Evolutionary conservation across 345 rosid species (phyloP), one percentile per base, ranked within the genome.

Genomic region (Combretum micranthum): DNA sequence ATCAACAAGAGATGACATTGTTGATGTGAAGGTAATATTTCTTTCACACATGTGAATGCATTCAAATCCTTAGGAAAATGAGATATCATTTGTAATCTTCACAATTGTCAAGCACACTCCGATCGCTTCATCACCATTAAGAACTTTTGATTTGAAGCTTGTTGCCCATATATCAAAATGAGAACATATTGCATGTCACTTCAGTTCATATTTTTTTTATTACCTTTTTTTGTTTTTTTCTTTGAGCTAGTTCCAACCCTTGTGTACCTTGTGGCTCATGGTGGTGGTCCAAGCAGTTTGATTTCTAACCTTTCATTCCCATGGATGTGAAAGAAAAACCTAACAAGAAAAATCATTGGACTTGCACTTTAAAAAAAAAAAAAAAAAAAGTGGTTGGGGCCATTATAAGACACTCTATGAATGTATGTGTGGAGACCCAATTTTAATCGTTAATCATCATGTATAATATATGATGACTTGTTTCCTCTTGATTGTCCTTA

Each of bases 301-400:
- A 57, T 55, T 45, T 23, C 47, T 43, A 46, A 20, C 32, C 56
- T n/a, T 59, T 43, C 10, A 32, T 32, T 32, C n/a, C 39, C 39
- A 32, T 32, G 64, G 52, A 63, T 46, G 66, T 26, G 55, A 6
- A 61, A 62, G 62, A 53, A 56, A 60, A 47, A 52, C 68, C 65
- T 18, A n/a, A 47, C 59, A 51, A 17, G 32, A 45, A 26, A 65
- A 65, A 63, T 71, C 71, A 73, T 75, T 81, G 79, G 83, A 78
- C 74, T 79, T 78, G 55, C 74, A 66, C 59, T n/a, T 7, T 32
- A 32, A 32, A 5, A 32, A 32, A 32, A 32, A 47, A 55, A 60
- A 54, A 71, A 76, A 71, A 65, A 52, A 53, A 44, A 16, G 62
- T 39, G 59, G 66, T 74, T 59, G 59, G 77, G 72, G 74, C 64